Percentiles rank a stretch among this genome's conserved stretches.
These are phyloP conservation scores for Eutrema japonicum DNA, from an alignment of 345 rosid species.

Conservation along the genomic window DNA sequence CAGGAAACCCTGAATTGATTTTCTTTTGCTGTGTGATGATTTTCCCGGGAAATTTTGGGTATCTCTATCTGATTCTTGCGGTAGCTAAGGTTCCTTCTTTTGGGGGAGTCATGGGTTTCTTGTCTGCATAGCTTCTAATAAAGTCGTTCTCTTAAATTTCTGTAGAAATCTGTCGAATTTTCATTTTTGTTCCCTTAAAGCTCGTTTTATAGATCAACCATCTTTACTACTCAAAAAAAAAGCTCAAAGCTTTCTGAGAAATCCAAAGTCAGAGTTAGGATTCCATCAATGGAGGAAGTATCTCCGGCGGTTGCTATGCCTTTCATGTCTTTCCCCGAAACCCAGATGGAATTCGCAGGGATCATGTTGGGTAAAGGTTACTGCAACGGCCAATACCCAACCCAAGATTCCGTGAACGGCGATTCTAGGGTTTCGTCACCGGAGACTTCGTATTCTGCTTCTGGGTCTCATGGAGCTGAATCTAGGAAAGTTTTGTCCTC, in stretches of 20 bases:
- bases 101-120: slow-evolving; percentile 36
- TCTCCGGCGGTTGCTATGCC: slow-evolving; percentile 54
- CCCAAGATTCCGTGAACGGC: slow-evolving; percentile 43
- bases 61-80: slow-evolving; percentile 29
- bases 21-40: slow-evolving; percentile 36
- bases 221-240: background rate
- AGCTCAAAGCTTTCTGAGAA: slow-evolving; percentile 18
- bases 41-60: slow-evolving; percentile 34
- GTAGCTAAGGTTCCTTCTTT: background rate
- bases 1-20: slow-evolving; percentile 46
- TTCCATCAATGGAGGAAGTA: slow-evolving; percentile 56
- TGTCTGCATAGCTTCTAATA: slow-evolving; percentile 27
- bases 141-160: slow-evolving; percentile 28
- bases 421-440: slow-evolving; percentile 29
- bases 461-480: slow-evolving; percentile 32
- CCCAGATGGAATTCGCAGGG: slow-evolving; percentile 53
- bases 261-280: background rate
- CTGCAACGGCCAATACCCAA: slow-evolving; percentile 41
- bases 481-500: slow-evolving; percentile 31
- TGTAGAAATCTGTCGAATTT: slow-evolving; percentile 42
- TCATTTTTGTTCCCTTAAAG: slow-evolving; percentile 27
- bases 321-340: slow-evolving; percentile 42
- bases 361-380: slow-evolving; percentile 52
- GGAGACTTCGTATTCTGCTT: slow-evolving; percentile 50
- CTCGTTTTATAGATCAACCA: slow-evolving; percentile 26